Base-by-base conservation (phyloP, 192 early-diverging fungal genomes). In the Mortierella antarctica region DNA sequence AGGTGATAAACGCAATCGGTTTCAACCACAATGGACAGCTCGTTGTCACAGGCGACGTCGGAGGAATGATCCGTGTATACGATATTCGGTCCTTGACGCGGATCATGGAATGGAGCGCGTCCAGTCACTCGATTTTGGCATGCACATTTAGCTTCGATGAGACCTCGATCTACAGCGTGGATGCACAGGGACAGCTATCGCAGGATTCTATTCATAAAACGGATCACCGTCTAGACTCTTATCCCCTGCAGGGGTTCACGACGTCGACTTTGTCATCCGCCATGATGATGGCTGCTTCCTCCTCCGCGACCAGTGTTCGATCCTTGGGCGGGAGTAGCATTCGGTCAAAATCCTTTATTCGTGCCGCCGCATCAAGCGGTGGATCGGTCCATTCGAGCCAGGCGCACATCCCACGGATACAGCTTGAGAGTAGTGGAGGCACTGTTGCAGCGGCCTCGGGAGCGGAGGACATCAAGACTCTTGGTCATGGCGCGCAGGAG, bases 131-230 rank as follows among this genome's bases (percentile, higher is more conserved):
- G 42, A 72, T 86, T 12, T 82, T 86, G 53, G 85, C 83, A 3
- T 86, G 88, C 23, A 86, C 83, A 41, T 91, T 89, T 60, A 91
- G 87, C 54, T 91, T 91, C 83, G 89, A 91, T 57, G 89, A 91
- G 62, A 91, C 84, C 18, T 85, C 85, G 0, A 88, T 89, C 47
- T 86, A 82, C 50, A 83, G 84, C 56, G 82, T 89, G 6, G 84
- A 88, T 48, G 48, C 46, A 5, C 64, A 71, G 21, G 53, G 64
- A 13, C 67, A 87, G 68, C 69, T 89, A 10, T 70, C 71, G 13
- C 87, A 89, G 70, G 86, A 87, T 74, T 87, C 87, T 20, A 74
- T 88, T 31, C 87, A 86, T 63, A 89, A 88, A 71, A 83, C 84
- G 4, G 88, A 87, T 10, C 62, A 54, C 44, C 54, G 71, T 21